Percentiles rank a stretch among this genome's conserved stretches.
These are phyloP conservation scores for Guillardia theta DNA, from an alignment of 78 protist species.

Conservation along the genomic window DNA sequence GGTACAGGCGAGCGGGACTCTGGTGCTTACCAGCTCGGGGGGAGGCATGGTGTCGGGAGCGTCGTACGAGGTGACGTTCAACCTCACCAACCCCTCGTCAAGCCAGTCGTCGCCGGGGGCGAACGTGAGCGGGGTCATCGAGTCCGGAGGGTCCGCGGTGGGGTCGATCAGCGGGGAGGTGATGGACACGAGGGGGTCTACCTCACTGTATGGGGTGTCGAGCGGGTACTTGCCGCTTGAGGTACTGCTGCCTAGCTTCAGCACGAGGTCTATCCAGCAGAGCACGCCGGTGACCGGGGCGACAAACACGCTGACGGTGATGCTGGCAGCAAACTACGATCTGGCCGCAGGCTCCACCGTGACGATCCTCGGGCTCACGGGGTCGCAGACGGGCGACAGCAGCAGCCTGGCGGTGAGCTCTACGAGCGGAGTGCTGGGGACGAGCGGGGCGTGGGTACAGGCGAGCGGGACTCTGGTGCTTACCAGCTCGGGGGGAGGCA, in stretches of 20 bases:
- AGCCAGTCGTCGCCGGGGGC: not conserved
- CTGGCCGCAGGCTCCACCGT: not conserved
- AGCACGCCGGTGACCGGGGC: conserved; percentile 10
- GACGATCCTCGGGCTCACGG: conserved; percentile 30
- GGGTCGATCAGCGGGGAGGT: not conserved
- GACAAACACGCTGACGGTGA: not conserved
- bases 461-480: not conserved
- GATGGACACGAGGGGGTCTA: not conserved
- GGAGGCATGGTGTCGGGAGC: not conserved
- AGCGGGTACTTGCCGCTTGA: not conserved
- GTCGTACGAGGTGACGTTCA: not conserved
- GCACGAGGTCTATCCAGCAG: not conserved
- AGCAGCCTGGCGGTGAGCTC: not conserved
- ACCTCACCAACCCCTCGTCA: not conserved
- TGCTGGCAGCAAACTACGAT: not conserved
- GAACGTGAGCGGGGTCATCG: not conserved
- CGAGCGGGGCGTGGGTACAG: not conserved
- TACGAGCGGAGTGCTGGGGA: not conserved
- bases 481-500: not conserved
- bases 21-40: not conserved
- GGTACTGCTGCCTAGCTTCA: not conserved
- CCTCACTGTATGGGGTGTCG: not conserved
- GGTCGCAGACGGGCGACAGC: conserved; percentile 22
- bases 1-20: not conserved
- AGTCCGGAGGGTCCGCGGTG: not conserved